These are phyloP conservation scores for Lipomyces chichibuensis DNA, from an alignment of 805 yeast species.

Conservation along the genomic window DNA sequence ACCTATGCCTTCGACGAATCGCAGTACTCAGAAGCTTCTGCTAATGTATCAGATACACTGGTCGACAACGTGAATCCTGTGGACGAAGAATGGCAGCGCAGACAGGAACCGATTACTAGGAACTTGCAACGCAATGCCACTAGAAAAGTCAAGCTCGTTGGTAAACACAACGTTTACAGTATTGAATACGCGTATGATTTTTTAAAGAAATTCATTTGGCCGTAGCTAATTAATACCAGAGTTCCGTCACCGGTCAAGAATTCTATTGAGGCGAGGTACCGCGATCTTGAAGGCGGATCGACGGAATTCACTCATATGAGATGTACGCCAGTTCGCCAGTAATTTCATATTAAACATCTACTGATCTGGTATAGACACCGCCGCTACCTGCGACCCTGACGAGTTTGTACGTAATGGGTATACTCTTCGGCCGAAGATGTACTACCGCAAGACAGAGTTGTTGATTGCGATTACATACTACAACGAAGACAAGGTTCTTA, in stretches of 20 bases:
- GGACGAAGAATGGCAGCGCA: constrained; percentile 40
- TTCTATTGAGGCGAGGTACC: constrained; percentile 44
- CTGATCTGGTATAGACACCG: constrained; percentile 44
- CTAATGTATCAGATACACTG: constrained; percentile 9
- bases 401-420: constrained; percentile 60
- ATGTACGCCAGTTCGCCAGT: constrained; percentile 42
- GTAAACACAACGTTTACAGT: constrained; percentile 43
- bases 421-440: constrained; percentile 58
- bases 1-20: not conserved
- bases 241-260: constrained; percentile 49
- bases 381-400: constrained; percentile 72
- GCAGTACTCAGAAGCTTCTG: constrained; percentile 5
- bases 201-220: not conserved
- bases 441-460: constrained; percentile 62
- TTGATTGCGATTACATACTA: constrained; percentile 67
- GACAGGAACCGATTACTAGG: constrained; percentile 38
- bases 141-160: constrained; percentile 46
- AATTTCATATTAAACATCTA: not conserved
- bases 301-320: constrained; percentile 63
- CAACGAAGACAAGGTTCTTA: constrained; percentile 64
- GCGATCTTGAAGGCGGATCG: constrained; percentile 45
- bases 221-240: constrained; percentile 30
- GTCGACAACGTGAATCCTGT: constrained; percentile 12
- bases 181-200: constrained; percentile 30
- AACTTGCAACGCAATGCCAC: constrained; percentile 43